phyloP scores from a whole-genome alignment of 2,329 filamentous ascomycete genomes.

The Fusarium sp. region DNA sequence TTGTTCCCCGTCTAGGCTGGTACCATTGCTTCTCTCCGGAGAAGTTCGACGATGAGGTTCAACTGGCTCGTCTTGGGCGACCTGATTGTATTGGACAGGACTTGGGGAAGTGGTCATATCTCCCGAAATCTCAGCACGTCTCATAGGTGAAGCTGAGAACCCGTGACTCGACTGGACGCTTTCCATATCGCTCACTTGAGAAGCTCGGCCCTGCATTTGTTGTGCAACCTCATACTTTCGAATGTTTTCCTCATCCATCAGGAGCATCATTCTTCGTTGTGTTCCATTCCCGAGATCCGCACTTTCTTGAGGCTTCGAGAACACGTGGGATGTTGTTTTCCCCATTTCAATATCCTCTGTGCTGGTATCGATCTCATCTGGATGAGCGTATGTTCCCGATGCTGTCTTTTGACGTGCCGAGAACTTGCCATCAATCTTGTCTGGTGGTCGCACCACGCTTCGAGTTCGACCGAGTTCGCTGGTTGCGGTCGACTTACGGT shows the following conservation, averaged over 20 bases:
- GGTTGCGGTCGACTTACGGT: constrained; percentile 39
- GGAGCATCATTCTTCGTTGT: constrained; percentile 75
- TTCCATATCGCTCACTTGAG: not conserved
- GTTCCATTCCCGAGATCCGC: constrained; percentile 69
- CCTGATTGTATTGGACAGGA: constrained; percentile 2
- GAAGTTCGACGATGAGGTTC: not conserved
- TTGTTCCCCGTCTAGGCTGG: not conserved
- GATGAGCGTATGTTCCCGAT: constrained; percentile 75
- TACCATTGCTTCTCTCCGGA: not conserved
- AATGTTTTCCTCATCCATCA: constrained; percentile 82
- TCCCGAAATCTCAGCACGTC: constrained; percentile 1
- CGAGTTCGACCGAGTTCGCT: constrained; percentile 57
- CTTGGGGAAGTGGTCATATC: not conserved
- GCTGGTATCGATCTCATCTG: constrained; percentile 63
- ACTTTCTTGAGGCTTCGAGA: constrained; percentile 58
- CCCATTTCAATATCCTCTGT: constrained; percentile 45
- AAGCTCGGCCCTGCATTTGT: constrained; percentile 7
- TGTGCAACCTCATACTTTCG: constrained; percentile 76
- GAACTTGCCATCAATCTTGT: constrained; percentile 81
- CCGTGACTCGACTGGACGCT: not conserved
- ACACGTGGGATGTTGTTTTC: not conserved
- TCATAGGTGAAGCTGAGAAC: constrained; percentile 7
- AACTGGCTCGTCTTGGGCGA: not conserved
- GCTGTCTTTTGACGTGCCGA: constrained; percentile 74
- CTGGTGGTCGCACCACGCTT: constrained; percentile 76